Evolutionary conservation across 148 eudicot species (phyloP), one percentile per base, ranked within the genome.

Genomic region (Spergularia marina): DNA sequence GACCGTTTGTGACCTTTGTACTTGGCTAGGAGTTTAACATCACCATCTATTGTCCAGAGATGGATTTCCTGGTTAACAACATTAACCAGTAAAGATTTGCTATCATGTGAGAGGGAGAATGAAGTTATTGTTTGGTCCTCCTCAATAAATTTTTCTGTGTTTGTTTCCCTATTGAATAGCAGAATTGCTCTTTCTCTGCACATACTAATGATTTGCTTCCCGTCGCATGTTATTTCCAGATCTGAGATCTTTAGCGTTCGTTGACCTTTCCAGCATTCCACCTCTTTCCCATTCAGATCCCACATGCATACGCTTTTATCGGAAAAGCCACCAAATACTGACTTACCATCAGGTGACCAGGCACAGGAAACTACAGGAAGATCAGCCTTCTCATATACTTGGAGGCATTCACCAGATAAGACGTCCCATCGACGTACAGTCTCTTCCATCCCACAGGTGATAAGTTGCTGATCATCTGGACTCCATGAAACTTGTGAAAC

Each of bases 371-470:
- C 78, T 53, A 82, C 71, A 76, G 89, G 88, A 54, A 84, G 53
- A 61, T 88, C 88, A 61, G 56, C 66, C 82, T 86, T 93, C 68
- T 89, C 91, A 71, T 89, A 93, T 58, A 88, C 75, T 78, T 84
- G 84, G 36, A 89, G 87, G 77, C 96, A 93, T 79, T 89, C 86
- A 74, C 96, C 98, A 65, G 93, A 82, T 41, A 62, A 53, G 73
- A 89, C 85, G 76, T 90, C 88, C 98, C 98, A 93, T 51, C 88
- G 87, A 65, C 91, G 85, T 72, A 89, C 80, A 34, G 70, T 77
- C 84, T 93, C 96, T 78, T 93, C 93, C 6, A 72, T 76, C 54
- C 96, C 98, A 85, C 91, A 89, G 16, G 93, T 93, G n/a, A 93
- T 90, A 79, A 90, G 83, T 74, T 90, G 96, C 21, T 74, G 68